These are phyloP conservation scores for Elaphomyces granulatus DNA, from an alignment of 495 filamentous ascomycete genomes.

Conservation along the genomic window DNA sequence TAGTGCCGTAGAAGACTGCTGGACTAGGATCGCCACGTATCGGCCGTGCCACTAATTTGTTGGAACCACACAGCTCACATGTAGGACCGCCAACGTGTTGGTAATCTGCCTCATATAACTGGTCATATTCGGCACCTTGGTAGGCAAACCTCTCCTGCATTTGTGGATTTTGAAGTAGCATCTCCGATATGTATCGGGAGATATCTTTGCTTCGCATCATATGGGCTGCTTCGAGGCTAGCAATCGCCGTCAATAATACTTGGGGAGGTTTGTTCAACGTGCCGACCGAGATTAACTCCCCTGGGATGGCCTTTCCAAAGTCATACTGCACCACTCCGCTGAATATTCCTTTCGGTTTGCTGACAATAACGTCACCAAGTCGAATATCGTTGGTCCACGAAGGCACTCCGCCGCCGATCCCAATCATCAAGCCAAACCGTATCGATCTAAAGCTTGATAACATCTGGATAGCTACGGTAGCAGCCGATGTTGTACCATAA, in stretches of 20 bases:
- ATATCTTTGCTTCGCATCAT: slow-evolving; percentile 1
- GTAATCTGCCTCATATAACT: slow-evolving; percentile 10
- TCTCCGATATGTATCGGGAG: neutral
- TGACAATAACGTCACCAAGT: slow-evolving; percentile 16
- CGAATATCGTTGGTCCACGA: slow-evolving; percentile 10
- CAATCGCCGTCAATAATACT: slow-evolving; percentile 9
- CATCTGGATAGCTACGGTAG: slow-evolving; percentile 10
- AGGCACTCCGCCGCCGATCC: slow-evolving; percentile 17
- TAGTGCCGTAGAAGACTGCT: slow-evolving; percentile 13
- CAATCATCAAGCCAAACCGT: slow-evolving; percentile 9
- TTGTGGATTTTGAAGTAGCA: slow-evolving; percentile 6
- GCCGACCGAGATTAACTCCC: slow-evolving; percentile 9
- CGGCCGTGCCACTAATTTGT: slow-evolving; percentile 1
- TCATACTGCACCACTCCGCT: slow-evolving; percentile 11
- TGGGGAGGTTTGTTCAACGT: slow-evolving; percentile 11
- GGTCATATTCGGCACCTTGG: slow-evolving; percentile 4
- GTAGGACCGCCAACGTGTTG: slow-evolving; percentile 4
- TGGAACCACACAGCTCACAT: slow-evolving; percentile 8
- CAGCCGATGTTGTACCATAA: slow-evolving; percentile 16
- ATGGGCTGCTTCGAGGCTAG: slow-evolving; percentile 8
- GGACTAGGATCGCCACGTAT: neutral
- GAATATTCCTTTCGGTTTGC: slow-evolving; percentile 2
- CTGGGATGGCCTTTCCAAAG: slow-evolving; percentile 2
- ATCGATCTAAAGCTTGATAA: slow-evolving; percentile 14
- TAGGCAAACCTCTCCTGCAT: slow-evolving; percentile 8